Conservation (phyloP, 1,284 basidiomycete species). For the Trametes sp. region DNA sequence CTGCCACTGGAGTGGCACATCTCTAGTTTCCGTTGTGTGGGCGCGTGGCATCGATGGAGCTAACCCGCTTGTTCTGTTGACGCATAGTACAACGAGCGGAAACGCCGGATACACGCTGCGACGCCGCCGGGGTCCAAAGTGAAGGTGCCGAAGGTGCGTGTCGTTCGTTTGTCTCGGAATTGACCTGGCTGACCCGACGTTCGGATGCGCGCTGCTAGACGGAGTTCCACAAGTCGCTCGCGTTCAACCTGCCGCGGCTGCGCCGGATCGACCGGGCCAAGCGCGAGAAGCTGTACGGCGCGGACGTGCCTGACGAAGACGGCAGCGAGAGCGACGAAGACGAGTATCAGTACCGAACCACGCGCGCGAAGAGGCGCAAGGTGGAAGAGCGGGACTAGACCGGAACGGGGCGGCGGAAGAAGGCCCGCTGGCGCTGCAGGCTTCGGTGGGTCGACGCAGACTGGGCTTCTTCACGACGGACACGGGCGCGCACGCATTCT, state of each 20-base stretch:
- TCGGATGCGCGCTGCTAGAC: slow-evolving; percentile 54
- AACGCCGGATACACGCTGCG: slow-evolving; percentile 59
- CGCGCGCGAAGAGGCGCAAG: slow-evolving; percentile 44
- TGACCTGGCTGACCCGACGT: slow-evolving; percentile 1
- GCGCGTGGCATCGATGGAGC: slow-evolving; percentile 5
- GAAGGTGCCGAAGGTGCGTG: slow-evolving; percentile 62
- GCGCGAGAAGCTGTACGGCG: slow-evolving; percentile 53
- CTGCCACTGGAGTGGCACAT: background rate
- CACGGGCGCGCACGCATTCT: slow-evolving; percentile 6
- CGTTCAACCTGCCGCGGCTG: slow-evolving; percentile 60
- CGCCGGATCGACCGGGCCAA: slow-evolving; percentile 63
- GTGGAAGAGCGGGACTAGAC: slow-evolving; percentile 14
- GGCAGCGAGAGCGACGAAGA: slow-evolving; percentile 57
- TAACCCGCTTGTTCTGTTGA: slow-evolving; percentile 13
- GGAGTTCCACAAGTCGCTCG: slow-evolving; percentile 70
- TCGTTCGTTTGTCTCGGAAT: background rate
- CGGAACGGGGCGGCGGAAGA: slow-evolving; percentile 4
- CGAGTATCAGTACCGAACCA: slow-evolving; percentile 50
- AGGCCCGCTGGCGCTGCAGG: background rate
- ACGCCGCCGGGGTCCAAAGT: slow-evolving; percentile 52
- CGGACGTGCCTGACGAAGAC: slow-evolving; percentile 51
- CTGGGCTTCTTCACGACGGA: background rate
- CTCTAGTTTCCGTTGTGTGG: background rate
- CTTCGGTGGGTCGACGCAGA: slow-evolving; percentile 3
- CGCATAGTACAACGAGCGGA: slow-evolving; percentile 66